Percentiles rank a stretch among this genome's conserved stretches.
phyloP scores from a whole-genome alignment of 2,329 filamentous ascomycete genomes.

The Cytospora mali region DNA sequence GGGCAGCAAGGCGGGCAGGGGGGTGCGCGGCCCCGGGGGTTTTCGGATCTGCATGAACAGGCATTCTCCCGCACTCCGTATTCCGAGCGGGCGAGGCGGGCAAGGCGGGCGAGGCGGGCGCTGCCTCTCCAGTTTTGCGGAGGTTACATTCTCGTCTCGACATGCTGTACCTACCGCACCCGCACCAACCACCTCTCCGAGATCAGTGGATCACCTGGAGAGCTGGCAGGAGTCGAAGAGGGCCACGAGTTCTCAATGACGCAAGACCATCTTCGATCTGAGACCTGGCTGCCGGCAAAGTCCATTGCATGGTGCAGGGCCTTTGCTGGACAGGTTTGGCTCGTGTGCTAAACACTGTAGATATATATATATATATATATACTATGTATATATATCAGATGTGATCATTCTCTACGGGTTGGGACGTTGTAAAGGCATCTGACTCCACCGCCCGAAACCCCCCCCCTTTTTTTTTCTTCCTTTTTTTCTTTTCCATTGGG shows the following conservation, averaged over 20 bases:
- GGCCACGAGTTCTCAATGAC: slow-evolving; percentile 17
- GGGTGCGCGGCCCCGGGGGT: slow-evolving; percentile 9
- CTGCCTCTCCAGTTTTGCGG: slow-evolving; percentile 10
- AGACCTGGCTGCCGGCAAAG: slow-evolving; percentile 4
- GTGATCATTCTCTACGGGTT: no score
- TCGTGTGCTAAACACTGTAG: not conserved
- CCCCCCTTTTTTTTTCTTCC: no score
- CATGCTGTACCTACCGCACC: slow-evolving; percentile 3
- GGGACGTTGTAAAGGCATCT: not conserved
- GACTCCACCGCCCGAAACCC: slow-evolving; percentile 17
- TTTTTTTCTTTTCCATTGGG: no score
- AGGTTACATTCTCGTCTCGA: slow-evolving; percentile 15
- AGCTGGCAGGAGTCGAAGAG: not conserved
- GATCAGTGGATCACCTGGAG: not conserved
- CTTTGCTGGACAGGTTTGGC: slow-evolving; percentile 8
- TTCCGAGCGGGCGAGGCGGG: slow-evolving; percentile 20
- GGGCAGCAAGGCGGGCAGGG: not conserved
- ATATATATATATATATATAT: no score
- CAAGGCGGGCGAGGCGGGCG: no score
- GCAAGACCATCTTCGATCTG: not conserved
- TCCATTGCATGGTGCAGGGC: slow-evolving; percentile 13
- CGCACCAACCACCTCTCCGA: slow-evolving; percentile 11
- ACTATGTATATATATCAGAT: no score
- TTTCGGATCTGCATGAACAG: slow-evolving; percentile 13
- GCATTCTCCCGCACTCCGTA: slow-evolving; percentile 12